A percentile compares a stretch with the other conserved stretches of the same genome.
These are phyloP conservation scores for Entomophthora muscae DNA, from an alignment of 371 early-diverging fungal genomes.

Conservation along the genomic window DNA sequence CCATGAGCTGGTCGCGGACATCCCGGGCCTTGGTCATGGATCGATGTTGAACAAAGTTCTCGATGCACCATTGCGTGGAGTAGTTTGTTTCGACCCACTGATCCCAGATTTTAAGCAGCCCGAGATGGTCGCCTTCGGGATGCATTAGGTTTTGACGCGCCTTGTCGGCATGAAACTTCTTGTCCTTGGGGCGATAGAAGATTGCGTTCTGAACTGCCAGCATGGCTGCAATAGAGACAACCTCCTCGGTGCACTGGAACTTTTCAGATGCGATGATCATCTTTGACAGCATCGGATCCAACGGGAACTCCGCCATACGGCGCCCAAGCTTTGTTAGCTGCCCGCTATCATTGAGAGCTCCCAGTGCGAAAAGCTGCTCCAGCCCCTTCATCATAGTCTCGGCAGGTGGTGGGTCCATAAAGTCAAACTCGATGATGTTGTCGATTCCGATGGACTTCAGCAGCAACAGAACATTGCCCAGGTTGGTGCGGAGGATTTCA, in stretches of 20 bases:
- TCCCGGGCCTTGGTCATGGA: constrained; percentile 82
- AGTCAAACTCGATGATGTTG: constrained; percentile 92
- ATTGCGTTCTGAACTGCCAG: constrained; percentile 80
- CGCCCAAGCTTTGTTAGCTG: constrained; percentile 92
- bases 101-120: constrained; percentile 83
- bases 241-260: constrained; percentile 82
- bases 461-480: constrained; percentile 75
- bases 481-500: constrained; percentile 90
- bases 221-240: constrained; percentile 77
- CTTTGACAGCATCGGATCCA: constrained; percentile 92
- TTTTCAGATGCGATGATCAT: constrained; percentile 80
- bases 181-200: constrained; percentile 87
- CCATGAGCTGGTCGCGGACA: constrained; percentile 85
- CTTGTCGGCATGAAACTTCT: constrained; percentile 83
- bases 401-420: constrained; percentile 93
- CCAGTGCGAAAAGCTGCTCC: constrained; percentile 88
- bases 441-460: constrained; percentile 90
- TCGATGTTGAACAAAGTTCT: constrained; percentile 86
- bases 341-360: constrained; percentile 84
- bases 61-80: constrained; percentile 86
- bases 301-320: constrained; percentile 96
- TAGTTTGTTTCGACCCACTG: constrained; percentile 90
- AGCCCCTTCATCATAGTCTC: constrained; percentile 83
- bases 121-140: constrained; percentile 84
- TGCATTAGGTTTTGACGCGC: constrained; percentile 69